phyloP scores from a whole-genome alignment of 192 early-diverging fungal species.

The Geosiphon pyriformis region DNA sequence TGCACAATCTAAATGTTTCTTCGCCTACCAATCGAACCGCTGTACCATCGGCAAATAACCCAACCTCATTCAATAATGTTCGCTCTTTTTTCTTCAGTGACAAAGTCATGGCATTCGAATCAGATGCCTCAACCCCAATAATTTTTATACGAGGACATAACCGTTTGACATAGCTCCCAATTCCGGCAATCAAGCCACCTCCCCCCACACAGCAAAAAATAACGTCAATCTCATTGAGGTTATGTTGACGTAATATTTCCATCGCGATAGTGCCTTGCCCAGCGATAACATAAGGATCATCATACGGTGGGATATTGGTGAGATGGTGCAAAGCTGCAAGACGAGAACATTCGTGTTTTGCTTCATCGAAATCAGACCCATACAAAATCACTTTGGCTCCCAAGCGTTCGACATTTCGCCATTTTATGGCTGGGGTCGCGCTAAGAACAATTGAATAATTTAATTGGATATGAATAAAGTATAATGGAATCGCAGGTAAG shows the following conservation, averaged over 20 bases:
- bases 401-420: slow-evolving; percentile 82
- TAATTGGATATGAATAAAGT: not conserved
- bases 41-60: slow-evolving; percentile 96
- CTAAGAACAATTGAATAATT: slow-evolving; percentile 13
- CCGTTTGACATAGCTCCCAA: slow-evolving; percentile 90
- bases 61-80: slow-evolving; percentile 72
- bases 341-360: slow-evolving; percentile 78
- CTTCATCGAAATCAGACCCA: slow-evolving; percentile 93
- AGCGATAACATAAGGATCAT: slow-evolving; percentile 98
- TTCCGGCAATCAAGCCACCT: slow-evolving; percentile 89
- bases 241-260: slow-evolving; percentile 72
- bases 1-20: slow-evolving; percentile 79
- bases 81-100: slow-evolving; percentile 63
- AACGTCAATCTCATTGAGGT: slow-evolving; percentile 65
- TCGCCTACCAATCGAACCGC: slow-evolving; percentile 89
- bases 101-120: slow-evolving; percentile 85
- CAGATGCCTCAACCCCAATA: slow-evolving; percentile 87
- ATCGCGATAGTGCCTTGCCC: slow-evolving; percentile 96
- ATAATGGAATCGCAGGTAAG: too few species aligned
- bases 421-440: slow-evolving; percentile 76
- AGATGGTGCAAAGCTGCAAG: slow-evolving; percentile 64
- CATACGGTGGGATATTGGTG: slow-evolving; percentile 95
- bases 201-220: slow-evolving; percentile 93
- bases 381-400: slow-evolving; percentile 86
- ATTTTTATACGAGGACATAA: slow-evolving; percentile 83